phyloP scores from a whole-genome alignment of 352 stramenopile species.

The Aphanomyces stellatus region DNA sequence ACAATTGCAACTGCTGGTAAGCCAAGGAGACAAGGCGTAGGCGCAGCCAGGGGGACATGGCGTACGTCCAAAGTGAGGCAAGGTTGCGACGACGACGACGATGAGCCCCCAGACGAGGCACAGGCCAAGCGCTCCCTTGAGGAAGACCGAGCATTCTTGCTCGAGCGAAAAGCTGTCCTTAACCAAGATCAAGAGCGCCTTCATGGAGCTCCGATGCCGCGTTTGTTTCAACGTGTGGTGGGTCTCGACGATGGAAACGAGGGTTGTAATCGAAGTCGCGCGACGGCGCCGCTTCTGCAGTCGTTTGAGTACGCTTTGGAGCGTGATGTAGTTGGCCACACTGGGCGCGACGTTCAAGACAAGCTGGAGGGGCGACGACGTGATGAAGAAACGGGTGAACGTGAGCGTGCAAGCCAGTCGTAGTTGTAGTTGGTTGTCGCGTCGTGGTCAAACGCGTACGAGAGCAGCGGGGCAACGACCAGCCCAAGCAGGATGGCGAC shows the following conservation, averaged over 20 bases:
- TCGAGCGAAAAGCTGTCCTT: background rate
- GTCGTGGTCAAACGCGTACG: too few species aligned
- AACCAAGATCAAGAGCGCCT: background rate
- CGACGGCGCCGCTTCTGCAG: background rate
- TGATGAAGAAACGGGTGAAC: background rate
- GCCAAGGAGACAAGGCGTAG: background rate
- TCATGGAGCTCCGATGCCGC: background rate
- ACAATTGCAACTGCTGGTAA: background rate
- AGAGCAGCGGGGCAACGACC: too few species aligned
- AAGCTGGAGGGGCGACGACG: background rate
- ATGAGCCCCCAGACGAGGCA: background rate
- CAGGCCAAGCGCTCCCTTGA: background rate
- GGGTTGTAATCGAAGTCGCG: background rate
- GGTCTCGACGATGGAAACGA: background rate
- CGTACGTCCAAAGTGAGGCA: background rate
- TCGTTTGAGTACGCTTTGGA: background rate
- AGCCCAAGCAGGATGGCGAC: too few species aligned
- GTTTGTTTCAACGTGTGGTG: background rate
- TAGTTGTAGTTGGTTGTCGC: too few species aligned
- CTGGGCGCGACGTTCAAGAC: background rate
- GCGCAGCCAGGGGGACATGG: background rate
- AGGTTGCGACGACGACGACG: background rate
- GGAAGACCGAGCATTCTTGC: background rate
- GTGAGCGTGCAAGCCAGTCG: background rate
- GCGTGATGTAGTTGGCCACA: background rate